Base-by-base conservation (phyloP, 495 filamentous ascomycete species). In the Hypoxylon intermedium region DNA sequence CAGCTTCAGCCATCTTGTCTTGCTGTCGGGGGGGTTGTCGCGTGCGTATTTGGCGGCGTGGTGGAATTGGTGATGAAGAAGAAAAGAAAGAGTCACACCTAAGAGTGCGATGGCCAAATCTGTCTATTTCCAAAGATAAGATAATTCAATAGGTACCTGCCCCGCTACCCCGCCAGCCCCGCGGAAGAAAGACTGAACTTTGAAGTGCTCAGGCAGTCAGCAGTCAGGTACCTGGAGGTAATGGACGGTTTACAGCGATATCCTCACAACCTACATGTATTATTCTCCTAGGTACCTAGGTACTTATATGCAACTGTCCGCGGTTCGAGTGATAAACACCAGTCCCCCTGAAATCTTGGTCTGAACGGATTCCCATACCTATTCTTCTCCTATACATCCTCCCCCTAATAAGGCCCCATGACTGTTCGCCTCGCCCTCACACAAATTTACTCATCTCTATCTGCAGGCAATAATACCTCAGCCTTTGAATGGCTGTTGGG, bases 1-100 rank as follows among this genome's bases (percentile, higher is more conserved):
- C 72, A 33, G 61, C 49, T 40, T 72, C 73, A 24, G 62, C 50
- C 62, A 65, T 65, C 0, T 37, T 52, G 18, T 16, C 28, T 2
- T 15, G 18, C n/a, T 19, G 16, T 48, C 16, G 13, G 30, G n/a
- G 7, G n/a, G n/a, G n/a, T n/a, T n/a, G 13, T 56, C 12, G 7
- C 13, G 2, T 13, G 21, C 16, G 7, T 34, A 45, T 37, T 1
- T 9, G 7, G 9, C 30, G n/a, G 2, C 3, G 28, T 37, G 16
- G 11, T 19, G 30, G 28, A 13, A n/a, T n/a, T 23, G 45, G 18
- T 3, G 12, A 28, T 20, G 28, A 30, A 23, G 41, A 28, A 7
- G 12, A 13, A 36, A n/a, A 21, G 45, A 24, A 30, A 24, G 45
- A 49, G 45, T 46, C 26, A 33, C 26, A 31, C 13, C 36, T 38